These are phyloP conservation scores for Russula lepida DNA, from an alignment of 768 basidiomycete species.

Conservation along the genomic window DNA sequence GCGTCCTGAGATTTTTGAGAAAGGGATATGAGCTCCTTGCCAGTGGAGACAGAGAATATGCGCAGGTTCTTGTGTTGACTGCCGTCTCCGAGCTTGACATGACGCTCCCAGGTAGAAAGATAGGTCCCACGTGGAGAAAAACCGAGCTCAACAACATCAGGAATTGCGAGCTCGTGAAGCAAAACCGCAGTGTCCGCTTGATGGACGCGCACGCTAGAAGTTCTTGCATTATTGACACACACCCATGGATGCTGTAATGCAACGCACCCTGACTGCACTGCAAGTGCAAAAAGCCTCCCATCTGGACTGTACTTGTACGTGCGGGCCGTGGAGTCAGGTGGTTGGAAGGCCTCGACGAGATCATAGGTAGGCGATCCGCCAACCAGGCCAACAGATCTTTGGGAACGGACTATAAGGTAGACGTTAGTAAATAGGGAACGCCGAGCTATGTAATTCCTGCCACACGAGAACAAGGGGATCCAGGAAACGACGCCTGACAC, in stretches of 20 bases:
- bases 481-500: too few relatives aligned
- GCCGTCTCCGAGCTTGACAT: constrained; percentile 85
- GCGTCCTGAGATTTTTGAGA: constrained; percentile 85
- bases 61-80: constrained; percentile 90
- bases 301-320: constrained; percentile 79
- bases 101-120: constrained; percentile 93
- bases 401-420: constrained; percentile 66
- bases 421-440: constrained; percentile 19
- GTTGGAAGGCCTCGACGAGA: constrained; percentile 51
- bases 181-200: constrained; percentile 67
- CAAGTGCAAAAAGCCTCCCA: constrained; percentile 82
- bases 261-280: constrained; percentile 63
- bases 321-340: constrained; percentile 64
- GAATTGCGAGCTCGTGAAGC: constrained; percentile 63
- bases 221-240: constrained; percentile 12
- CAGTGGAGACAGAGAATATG: constrained; percentile 79
- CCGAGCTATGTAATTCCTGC: too few relatives aligned
- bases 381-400: constrained; percentile 86
- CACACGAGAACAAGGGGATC: background rate
- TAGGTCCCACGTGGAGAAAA: constrained; percentile 94
- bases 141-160: constrained; percentile 72
- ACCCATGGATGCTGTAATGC: background rate
- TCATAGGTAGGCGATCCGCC: constrained; percentile 72
- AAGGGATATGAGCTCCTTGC: constrained; percentile 80
- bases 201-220: constrained; percentile 63